Conservation (phyloP, 1,139 yeast species). For the Yamadazyma siamensis region DNA sequence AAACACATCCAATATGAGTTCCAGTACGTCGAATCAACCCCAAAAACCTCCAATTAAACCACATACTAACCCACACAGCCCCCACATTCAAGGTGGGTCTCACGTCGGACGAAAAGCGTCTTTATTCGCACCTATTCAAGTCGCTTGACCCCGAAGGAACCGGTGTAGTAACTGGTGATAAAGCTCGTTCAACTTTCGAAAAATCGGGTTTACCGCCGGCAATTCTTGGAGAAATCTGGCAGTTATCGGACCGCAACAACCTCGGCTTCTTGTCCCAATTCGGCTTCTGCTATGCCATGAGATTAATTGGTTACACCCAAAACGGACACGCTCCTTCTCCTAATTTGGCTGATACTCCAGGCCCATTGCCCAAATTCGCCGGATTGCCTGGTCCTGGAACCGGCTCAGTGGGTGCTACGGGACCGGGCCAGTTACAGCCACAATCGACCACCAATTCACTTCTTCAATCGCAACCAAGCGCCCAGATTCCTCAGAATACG, state of each 20-base stretch:
- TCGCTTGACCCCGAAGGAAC: conserved; percentile 74
- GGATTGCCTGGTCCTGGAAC: conserved; percentile 21
- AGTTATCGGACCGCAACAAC: conserved; percentile 79
- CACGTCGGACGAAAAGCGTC: conserved; percentile 73
- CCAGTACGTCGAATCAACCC: no score
- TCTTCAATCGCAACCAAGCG: conserved; percentile 49
- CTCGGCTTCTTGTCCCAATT: conserved; percentile 79
- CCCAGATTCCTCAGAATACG: conserved; percentile 34
- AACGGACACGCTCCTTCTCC: conserved; percentile 57
- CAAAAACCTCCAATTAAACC: no score
- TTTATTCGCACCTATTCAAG: conserved; percentile 72
- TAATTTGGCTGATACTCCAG: conserved; percentile 51
- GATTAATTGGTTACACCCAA: conserved; percentile 89
- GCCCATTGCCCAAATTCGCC: conserved; percentile 57
- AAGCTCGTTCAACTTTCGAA: conserved; percentile 82
- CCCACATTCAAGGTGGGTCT: conserved; percentile 50
- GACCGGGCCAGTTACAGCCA: conserved; percentile 24
- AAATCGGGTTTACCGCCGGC: conserved; percentile 81
- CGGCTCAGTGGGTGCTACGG: conserved; percentile 14
- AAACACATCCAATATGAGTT: no score
- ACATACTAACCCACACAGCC: no score
- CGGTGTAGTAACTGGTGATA: conserved; percentile 87
- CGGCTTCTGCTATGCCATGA: conserved; percentile 82
- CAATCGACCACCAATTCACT: conserved; percentile 41
- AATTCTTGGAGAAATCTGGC: conserved; percentile 90